These are phyloP conservation scores for Nothophytophthora sp. DNA, from an alignment of 352 stramenopile genomes.

Conservation along the genomic window DNA sequence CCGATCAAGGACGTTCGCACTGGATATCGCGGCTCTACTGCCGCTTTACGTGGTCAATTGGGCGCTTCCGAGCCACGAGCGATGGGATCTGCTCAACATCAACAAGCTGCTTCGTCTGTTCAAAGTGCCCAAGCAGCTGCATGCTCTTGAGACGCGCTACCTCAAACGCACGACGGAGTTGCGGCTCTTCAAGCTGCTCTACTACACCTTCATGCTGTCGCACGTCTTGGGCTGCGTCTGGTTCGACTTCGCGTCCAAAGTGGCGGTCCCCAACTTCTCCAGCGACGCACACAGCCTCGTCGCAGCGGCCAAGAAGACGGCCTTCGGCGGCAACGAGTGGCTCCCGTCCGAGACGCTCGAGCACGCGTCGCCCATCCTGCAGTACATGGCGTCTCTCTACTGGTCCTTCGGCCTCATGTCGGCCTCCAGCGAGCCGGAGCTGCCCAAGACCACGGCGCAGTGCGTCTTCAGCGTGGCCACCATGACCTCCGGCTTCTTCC, in stretches of 20 bases:
- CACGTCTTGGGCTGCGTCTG: conserved; percentile 64
- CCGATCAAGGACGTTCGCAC: conserved; percentile 35
- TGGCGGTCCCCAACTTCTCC: conserved; percentile 23
- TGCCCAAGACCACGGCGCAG: conserved; percentile 51
- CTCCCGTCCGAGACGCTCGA: conserved; percentile 35
- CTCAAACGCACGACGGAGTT: conserved; percentile 60
- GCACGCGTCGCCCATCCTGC: conserved; percentile 19
- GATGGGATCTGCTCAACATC: conserved; percentile 55
- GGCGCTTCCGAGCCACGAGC: conserved; percentile 9
- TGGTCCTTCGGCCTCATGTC: conserved; percentile 77
- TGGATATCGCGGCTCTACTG: conserved; percentile 53
- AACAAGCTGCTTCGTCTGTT: conserved; percentile 63
- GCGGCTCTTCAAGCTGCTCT: conserved; percentile 67
- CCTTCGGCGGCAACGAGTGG: conserved; percentile 39
- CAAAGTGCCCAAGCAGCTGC: conserved; percentile 58
- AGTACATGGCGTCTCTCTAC: conserved; percentile 66
- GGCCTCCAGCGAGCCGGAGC: conserved; percentile 48
- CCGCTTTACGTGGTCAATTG: conserved; percentile 64
- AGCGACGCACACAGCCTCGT: conserved; percentile 2
- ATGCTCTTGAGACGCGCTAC: conserved; percentile 58
- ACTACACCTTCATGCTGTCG: conserved; percentile 70
- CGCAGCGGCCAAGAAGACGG: neutral
- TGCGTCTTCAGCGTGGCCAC: conserved; percentile 56
- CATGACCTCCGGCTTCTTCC: conserved; percentile 71
- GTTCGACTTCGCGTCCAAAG: conserved; percentile 57